Conservation (phyloP, 352 stramenopile genomes). For the Phytophthora gonapodyides region DNA sequence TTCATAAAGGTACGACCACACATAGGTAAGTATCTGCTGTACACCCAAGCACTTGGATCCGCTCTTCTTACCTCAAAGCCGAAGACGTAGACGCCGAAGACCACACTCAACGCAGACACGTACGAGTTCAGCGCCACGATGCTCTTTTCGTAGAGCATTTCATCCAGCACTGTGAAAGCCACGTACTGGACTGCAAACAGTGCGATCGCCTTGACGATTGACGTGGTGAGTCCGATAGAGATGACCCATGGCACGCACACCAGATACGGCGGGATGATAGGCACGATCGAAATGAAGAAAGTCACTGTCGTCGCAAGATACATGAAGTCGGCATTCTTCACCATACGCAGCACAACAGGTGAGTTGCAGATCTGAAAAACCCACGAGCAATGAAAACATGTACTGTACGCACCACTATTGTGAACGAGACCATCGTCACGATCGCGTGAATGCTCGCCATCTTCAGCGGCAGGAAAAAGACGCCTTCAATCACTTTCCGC, state of each 20-base stretch:
- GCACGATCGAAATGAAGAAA: conserved; percentile 90
- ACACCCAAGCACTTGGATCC: not conserved
- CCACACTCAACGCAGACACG: conserved; percentile 83
- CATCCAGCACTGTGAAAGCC: conserved; percentile 82
- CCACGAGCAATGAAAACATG: conserved; percentile 1
- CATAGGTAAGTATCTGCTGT: not conserved
- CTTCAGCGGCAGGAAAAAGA: conserved; percentile 89
- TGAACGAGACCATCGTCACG: conserved; percentile 88
- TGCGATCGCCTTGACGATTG: conserved; percentile 77
- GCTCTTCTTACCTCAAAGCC: conserved; percentile 68
- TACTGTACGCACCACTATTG: conserved; percentile 71
- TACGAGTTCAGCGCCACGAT: conserved; percentile 87
- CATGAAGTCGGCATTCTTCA: conserved; percentile 84
- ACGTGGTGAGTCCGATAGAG: conserved; percentile 78
- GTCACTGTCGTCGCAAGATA: conserved; percentile 85
- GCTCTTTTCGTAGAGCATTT: conserved; percentile 90
- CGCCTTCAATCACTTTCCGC: conserved; percentile 81
- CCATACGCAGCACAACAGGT: conserved; percentile 2
- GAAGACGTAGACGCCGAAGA: conserved; percentile 89
- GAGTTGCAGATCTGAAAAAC: not conserved
- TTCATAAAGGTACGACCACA: conserved; percentile 21
- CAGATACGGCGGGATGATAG: conserved; percentile 86
- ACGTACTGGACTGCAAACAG: conserved; percentile 87
- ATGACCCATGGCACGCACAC: conserved; percentile 86
- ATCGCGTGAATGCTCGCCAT: conserved; percentile 89